Evolutionary conservation across 2,329 filamentous ascomycete genomes (phyloP).

Genomic region (Corynespora cassiicola): DNA sequence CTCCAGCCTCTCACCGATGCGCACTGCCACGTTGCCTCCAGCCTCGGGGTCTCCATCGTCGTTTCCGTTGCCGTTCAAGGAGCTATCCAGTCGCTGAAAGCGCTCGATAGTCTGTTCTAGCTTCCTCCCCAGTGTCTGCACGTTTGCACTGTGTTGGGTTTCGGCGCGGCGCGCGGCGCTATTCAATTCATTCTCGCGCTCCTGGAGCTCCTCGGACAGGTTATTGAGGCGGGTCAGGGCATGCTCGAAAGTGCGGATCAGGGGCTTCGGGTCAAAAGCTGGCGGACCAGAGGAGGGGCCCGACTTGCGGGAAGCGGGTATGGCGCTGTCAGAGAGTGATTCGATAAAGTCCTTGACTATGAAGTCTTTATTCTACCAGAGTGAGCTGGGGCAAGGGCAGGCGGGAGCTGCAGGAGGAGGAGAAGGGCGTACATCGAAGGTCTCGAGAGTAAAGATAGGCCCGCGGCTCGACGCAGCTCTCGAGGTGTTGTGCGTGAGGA

Average conservation of each 20-base stretch:
- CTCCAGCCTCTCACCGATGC: constrained; percentile 92
- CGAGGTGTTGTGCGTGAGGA: constrained; percentile 48
- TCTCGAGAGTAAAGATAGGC: constrained; percentile 85
- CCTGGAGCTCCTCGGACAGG: constrained; percentile 83
- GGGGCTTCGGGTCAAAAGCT: constrained; percentile 90
- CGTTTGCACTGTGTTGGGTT: constrained; percentile 87
- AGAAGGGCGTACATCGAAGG: constrained; percentile 59
- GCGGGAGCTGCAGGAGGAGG: no score
- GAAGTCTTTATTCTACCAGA: constrained; percentile 77
- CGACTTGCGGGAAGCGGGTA: constrained; percentile 81
- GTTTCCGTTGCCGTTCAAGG: constrained; percentile 68
- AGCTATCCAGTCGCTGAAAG: constrained; percentile 88
- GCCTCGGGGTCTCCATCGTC: constrained; percentile 60
- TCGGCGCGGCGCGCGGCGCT: constrained; percentile 91
- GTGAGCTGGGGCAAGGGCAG: no score
- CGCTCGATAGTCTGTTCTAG: constrained; percentile 90
- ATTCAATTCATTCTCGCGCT: constrained; percentile 87
- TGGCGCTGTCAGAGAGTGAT: constrained; percentile 82
- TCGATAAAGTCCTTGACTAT: constrained; percentile 99
- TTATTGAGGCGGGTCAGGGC: constrained; percentile 72
- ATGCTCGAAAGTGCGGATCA: constrained; percentile 92
- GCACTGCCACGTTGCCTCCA: constrained; percentile 88
- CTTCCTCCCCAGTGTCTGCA: constrained; percentile 85
- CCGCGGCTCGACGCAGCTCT: constrained; percentile 62
- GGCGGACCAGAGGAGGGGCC: constrained; percentile 55